Conservation (phyloP, 345 rosid genomes). For the Heritiera littoralis region DNA sequence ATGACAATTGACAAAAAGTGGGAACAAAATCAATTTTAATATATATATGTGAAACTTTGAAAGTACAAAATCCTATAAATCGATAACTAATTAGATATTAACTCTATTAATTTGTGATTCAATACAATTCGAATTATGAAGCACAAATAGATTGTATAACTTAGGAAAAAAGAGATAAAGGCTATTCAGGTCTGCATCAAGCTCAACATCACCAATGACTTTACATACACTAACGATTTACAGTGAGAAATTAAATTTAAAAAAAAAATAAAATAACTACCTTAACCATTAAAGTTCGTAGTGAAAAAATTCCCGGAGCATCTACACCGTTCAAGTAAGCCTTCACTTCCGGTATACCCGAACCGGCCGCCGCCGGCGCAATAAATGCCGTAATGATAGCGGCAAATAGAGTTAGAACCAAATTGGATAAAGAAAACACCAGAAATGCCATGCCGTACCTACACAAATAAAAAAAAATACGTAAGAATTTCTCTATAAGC, state of each 20-base stretch:
- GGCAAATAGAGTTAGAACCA: conserved; percentile 69
- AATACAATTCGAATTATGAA: neutral
- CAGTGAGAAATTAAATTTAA: neutral
- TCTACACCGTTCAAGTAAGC: conserved; percentile 96
- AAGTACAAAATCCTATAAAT: neutral
- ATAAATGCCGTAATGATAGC: conserved; percentile 62
- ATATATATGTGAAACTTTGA: neutral
- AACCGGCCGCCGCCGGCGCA: conserved; percentile 90
- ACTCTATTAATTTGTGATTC: neutral
- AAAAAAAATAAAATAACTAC: conserved; percentile 26
- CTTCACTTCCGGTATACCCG: conserved; percentile 95
- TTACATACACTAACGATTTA: neutral
- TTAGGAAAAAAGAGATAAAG: neutral
- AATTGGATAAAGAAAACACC: conserved; percentile 63
- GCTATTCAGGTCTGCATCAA: neutral
- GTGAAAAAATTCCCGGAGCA: conserved; percentile 75
- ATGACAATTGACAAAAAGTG: too few species aligned
- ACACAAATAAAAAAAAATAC: conserved; percentile 9
- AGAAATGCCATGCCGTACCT: conserved; percentile 74
- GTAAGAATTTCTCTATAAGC: neutral
- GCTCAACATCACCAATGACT: neutral
- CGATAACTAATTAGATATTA: neutral
- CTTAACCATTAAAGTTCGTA: conserved; percentile 73
- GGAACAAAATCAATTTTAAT: neutral
- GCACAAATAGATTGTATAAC: neutral